Conservation (phyloP, 1,139 yeast species). For the Eremothecium cymbalariae region DNA sequence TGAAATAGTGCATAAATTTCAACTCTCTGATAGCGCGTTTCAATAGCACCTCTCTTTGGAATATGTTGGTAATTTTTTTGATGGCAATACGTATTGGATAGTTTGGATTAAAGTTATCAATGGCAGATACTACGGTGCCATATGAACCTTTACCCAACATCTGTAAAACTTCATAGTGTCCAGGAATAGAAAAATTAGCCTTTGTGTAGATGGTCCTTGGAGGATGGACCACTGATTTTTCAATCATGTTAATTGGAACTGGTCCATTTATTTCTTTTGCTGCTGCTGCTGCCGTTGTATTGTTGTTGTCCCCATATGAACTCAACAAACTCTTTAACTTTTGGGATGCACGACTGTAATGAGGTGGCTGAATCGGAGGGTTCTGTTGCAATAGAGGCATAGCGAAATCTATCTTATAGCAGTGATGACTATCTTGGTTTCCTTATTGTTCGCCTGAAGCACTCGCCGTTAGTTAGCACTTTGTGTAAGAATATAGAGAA, state of each 20-base stretch:
- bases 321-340: conserved; percentile 9
- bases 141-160: conserved; percentile 83
- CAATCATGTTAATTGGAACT: conserved; percentile 6
- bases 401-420: conserved; percentile 4
- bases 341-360: conserved; percentile 8
- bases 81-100: conserved; percentile 48
- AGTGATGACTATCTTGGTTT: conserved; percentile 4
- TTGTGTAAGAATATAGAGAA: conserved; percentile 5
- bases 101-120: conserved; percentile 39
- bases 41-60: conserved; percentile 53
- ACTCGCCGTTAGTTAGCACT: conserved; percentile 1
- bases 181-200: conserved; percentile 55
- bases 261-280: conserved; percentile 5
- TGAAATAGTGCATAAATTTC: conserved; percentile 66
- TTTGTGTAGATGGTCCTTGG: conserved; percentile 33
- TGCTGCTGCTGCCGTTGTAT: conserved; percentile 4
- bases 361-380: conserved; percentile 5
- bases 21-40: conserved; percentile 74
- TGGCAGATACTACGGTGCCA: conserved; percentile 80
- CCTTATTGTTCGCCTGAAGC: conserved; percentile 5
- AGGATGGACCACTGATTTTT: conserved; percentile 3
- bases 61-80: conserved; percentile 66
- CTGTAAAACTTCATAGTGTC: conserved; percentile 53
- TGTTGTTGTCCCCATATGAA: conserved; percentile 10
- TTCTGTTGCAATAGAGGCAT: conserved; percentile 6